Evolutionary conservation across 129 eudicot species (phyloP).

Genomic region (Tanacetum coccineum): DNA sequence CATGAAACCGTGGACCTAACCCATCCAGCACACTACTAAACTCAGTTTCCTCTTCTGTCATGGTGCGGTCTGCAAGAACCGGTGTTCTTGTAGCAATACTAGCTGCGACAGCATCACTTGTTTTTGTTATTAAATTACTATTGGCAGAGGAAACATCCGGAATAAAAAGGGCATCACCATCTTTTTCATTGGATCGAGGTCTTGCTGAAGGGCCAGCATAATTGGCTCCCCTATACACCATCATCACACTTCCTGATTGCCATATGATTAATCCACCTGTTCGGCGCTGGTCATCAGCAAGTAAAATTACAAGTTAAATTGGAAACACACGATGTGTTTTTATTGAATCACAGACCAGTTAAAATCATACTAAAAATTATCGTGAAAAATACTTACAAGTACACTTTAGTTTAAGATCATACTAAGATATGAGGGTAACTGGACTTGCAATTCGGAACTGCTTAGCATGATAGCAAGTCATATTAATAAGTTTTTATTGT

Average conservation of each 20-base stretch:
- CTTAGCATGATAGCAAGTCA: not conserved
- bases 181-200: conserved; percentile 38
- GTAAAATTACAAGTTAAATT: conserved; percentile 14
- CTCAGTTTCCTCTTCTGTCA: conserved; percentile 78
- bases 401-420: too few species aligned
- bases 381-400: not conserved
- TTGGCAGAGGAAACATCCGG: conserved; percentile 55
- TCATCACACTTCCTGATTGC: conserved; percentile 99
- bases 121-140: conserved; percentile 23
- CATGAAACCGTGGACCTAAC: conserved; percentile 91
- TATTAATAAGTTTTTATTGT: not conserved
- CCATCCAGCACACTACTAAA: conserved; percentile 67
- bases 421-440: not conserved
- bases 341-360: not conserved
- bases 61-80: conserved; percentile 28
- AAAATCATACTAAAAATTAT: not conserved
- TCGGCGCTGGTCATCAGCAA: conserved; percentile 72
- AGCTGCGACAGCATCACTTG: conserved; percentile 22
- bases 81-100: conserved; percentile 29
- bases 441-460: not conserved
- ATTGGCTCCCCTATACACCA: conserved; percentile 79
- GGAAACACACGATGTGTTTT: not conserved
- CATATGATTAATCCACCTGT: conserved; percentile 91
- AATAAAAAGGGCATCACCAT: conserved; percentile 45
- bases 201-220: conserved; percentile 72